Conservation (phyloP, 139 green algal species). For the Desmodesmus armatus region DNA sequence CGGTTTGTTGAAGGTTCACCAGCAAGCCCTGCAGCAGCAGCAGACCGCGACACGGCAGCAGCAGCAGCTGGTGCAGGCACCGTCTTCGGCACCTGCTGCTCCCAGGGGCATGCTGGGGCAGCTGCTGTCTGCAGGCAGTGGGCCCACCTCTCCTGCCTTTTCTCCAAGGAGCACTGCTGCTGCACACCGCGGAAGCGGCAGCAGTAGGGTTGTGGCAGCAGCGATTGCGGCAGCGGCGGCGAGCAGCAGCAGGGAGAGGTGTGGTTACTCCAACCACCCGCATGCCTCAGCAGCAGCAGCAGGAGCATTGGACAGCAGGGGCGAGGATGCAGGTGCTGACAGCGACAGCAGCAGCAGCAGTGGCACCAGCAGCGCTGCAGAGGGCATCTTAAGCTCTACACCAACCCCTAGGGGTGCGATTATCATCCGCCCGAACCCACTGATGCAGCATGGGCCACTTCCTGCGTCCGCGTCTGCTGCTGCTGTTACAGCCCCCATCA, state of each 20-base stretch:
- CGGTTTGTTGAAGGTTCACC: not conserved
- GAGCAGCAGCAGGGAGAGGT: slow-evolving; percentile 1
- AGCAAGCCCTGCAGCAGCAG: slow-evolving; percentile 1
- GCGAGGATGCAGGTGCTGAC: too few species aligned
- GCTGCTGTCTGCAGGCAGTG: slow-evolving; percentile 35
- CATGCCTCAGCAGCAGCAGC: slow-evolving; percentile 12
- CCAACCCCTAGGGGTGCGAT: not conserved
- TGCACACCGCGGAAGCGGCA: not conserved
- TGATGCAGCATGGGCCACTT: too few species aligned
- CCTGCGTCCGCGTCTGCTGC: not conserved
- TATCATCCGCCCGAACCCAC: not conserved
- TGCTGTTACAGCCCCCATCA: not conserved
- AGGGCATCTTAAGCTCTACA: not conserved
- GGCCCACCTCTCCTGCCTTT: slow-evolving; percentile 11
- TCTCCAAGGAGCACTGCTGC: not conserved
- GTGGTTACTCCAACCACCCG: not conserved
- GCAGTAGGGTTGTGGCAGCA: not conserved
- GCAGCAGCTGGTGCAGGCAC: slow-evolving; percentile 20
- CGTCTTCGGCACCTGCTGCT: slow-evolving; percentile 41
- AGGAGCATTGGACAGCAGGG: not conserved
- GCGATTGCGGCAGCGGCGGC: not conserved
- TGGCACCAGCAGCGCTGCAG: not conserved
- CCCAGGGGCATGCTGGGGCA: slow-evolving; percentile 44
- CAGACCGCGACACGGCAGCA: not conserved
- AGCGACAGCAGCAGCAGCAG: slow-evolving; percentile 39